phyloP scores from a whole-genome alignment of 2,329 filamentous ascomycete species.

The Colletotrichum orbiculare region DNA sequence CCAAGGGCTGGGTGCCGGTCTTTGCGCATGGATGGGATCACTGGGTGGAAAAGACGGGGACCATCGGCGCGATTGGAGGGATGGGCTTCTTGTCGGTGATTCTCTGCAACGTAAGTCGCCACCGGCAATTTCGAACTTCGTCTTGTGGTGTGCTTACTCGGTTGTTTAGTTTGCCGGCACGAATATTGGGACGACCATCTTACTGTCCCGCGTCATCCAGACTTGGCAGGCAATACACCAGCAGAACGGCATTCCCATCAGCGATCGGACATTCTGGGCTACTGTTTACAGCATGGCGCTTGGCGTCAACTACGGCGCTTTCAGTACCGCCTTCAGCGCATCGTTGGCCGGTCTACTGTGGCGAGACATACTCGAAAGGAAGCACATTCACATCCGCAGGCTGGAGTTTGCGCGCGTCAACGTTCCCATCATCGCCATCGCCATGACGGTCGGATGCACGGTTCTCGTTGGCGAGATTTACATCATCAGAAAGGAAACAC shows the following conservation, averaged over 20 bases:
- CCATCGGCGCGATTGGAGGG: constrained; percentile 74
- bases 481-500: constrained; percentile 57
- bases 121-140: background rate
- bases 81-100: constrained; percentile 80
- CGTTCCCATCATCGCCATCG: constrained; percentile 75
- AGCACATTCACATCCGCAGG: constrained; percentile 72
- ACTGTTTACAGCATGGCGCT: constrained; percentile 81
- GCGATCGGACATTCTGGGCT: constrained; percentile 76
- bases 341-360: constrained; percentile 78
- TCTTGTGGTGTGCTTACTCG: constrained; percentile 1
- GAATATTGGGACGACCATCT: constrained; percentile 81
- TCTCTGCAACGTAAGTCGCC: constrained; percentile 73
- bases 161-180: constrained; percentile 75
- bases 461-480: constrained; percentile 74
- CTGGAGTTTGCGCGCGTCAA: constrained; percentile 77
- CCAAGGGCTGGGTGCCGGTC: constrained; percentile 79
- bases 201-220: constrained; percentile 77
- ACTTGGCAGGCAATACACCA: constrained; percentile 72
- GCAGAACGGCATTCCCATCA: constrained; percentile 59
- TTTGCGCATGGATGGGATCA: constrained; percentile 81
- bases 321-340: constrained; percentile 77
- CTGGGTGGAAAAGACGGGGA: constrained; percentile 77
- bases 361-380: constrained; percentile 75
- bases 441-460: constrained; percentile 72
- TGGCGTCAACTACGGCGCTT: constrained; percentile 80